A percentile compares a stretch with the other conserved stretches of the same genome.
Evolutionary conservation across 805 yeast genomes (phyloP).

Genomic region (Torulaspora microellipsoides): DNA sequence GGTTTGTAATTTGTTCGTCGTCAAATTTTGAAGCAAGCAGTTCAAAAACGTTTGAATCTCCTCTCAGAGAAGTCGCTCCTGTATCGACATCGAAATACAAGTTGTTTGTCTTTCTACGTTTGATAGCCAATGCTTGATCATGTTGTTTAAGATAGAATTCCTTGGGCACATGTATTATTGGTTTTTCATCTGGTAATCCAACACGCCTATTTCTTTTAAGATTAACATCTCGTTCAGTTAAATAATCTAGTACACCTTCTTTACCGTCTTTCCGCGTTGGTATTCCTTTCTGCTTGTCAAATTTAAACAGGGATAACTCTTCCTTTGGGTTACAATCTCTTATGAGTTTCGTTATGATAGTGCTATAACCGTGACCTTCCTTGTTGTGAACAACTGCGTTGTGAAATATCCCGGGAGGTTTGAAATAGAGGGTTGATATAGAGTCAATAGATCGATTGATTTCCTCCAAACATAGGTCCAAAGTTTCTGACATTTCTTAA

Average conservation of each 20-base stretch:
- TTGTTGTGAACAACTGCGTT: slow-evolving; percentile 48
- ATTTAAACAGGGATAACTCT: slow-evolving; percentile 43
- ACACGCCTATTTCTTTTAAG: slow-evolving; percentile 35
- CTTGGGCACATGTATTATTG: slow-evolving; percentile 26
- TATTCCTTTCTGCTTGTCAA: slow-evolving; percentile 33
- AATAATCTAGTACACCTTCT: slow-evolving; percentile 35
- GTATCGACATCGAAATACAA: slow-evolving; percentile 22
- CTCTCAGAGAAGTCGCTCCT: slow-evolving; percentile 10
- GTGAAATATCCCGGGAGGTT: slow-evolving; percentile 58
- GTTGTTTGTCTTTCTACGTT: slow-evolving; percentile 21
- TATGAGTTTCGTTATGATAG: slow-evolving; percentile 47
- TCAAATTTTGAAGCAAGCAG: slow-evolving; percentile 32
- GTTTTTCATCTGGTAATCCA: slow-evolving; percentile 29
- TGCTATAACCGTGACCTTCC: slow-evolving; percentile 17
- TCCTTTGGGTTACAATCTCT: slow-evolving; percentile 56
- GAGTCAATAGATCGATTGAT: slow-evolving; percentile 41
- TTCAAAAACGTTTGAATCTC: slow-evolving; percentile 29
- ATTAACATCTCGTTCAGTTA: slow-evolving; percentile 31
- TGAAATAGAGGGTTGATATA: slow-evolving; percentile 43
- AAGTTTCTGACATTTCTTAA: slow-evolving; percentile 23
- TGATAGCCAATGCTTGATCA: slow-evolving; percentile 20
- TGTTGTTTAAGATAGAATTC: slow-evolving; percentile 26
- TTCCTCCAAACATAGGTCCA: slow-evolving; percentile 32
- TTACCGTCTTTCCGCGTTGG: slow-evolving; percentile 52
- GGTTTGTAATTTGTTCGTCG: slow-evolving; percentile 32